phyloP scores from a whole-genome alignment of 352 stramenopile genomes.

The Phytophthora podocarpi region DNA sequence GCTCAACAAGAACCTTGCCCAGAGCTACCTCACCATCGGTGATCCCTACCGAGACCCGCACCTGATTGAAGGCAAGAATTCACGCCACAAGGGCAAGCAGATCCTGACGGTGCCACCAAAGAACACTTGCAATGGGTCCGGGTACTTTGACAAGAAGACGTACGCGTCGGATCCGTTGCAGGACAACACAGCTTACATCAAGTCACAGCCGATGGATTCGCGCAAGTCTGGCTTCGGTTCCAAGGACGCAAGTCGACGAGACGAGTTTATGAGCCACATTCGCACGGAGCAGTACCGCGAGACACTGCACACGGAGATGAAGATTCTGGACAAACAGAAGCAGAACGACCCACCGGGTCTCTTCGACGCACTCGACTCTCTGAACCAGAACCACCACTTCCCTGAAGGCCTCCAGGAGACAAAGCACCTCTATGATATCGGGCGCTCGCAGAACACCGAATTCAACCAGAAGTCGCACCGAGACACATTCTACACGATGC shows the following conservation, averaged over 20 bases:
- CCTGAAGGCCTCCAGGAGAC: conserved; percentile 75
- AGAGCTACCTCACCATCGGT: conserved; percentile 81
- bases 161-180: conserved; percentile 88
- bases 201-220: conserved; percentile 84
- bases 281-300: conserved; percentile 91
- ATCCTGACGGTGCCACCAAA: conserved; percentile 73
- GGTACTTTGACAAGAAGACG: conserved; percentile 87
- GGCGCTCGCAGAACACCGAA: conserved; percentile 75
- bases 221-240: conserved; percentile 92
- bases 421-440: conserved; percentile 84
- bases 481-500: conserved; percentile 86
- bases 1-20: conserved; percentile 83
- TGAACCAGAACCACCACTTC: conserved; percentile 60
- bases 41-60: conserved; percentile 79
- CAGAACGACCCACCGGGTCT: conserved; percentile 38
- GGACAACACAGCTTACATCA: conserved; percentile 89
- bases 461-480: conserved; percentile 87
- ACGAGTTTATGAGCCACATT: conserved; percentile 92
- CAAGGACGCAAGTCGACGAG: conserved; percentile 88
- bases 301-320: conserved; percentile 84
- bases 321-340: conserved; percentile 80
- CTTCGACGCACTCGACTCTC: conserved; percentile 47
- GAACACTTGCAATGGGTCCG: conserved; percentile 80
- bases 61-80: conserved; percentile 72
- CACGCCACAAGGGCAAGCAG: conserved; percentile 79